phyloP scores from a whole-genome alignment of 2,329 filamentous ascomycete species.

The Aspergillus sp. region DNA sequence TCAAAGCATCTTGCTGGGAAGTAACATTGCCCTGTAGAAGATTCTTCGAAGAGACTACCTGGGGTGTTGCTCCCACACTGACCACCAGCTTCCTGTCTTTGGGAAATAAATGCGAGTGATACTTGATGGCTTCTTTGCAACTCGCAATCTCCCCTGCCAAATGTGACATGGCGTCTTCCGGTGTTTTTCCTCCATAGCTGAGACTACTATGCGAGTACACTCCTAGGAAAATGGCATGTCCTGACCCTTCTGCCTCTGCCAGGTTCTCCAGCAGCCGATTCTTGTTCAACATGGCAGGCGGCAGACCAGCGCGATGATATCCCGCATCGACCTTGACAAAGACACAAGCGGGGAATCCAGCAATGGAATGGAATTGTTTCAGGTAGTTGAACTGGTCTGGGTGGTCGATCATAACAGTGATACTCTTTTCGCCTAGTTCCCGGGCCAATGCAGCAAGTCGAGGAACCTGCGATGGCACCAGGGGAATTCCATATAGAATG shows the following conservation, averaged over 20 bases:
- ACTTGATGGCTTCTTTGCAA: constrained; percentile 27
- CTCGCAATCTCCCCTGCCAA: constrained; percentile 57
- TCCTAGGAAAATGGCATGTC: constrained; percentile 48
- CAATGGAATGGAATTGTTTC: constrained; percentile 37
- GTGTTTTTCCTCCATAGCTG: constrained; percentile 57
- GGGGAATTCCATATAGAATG: constrained; percentile 69
- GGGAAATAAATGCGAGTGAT: constrained; percentile 9
- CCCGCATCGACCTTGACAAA: constrained; percentile 75
- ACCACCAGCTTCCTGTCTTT: constrained; percentile 44
- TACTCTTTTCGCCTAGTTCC: constrained; percentile 50
- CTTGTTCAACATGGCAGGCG: constrained; percentile 43
- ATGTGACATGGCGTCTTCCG: constrained; percentile 55
- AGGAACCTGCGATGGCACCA: constrained; percentile 56
- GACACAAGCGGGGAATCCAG: constrained; percentile 48
- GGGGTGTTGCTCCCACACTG: constrained; percentile 73
- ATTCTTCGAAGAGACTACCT: constrained; percentile 63
- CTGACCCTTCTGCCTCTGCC: constrained; percentile 18
- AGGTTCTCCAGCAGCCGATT: constrained; percentile 25
- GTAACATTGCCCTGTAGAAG: constrained; percentile 34
- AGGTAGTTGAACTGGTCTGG: constrained; percentile 53
- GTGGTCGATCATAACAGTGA: constrained; percentile 69
- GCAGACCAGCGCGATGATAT: constrained; percentile 64
- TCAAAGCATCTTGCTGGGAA: constrained; percentile 24
- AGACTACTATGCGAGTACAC: constrained; percentile 71
- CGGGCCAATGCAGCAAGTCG: constrained; percentile 56